These are phyloP conservation scores for Leccinum solheimii DNA, from an alignment of 1,284 basidiomycete species.

Conservation along the genomic window DNA sequence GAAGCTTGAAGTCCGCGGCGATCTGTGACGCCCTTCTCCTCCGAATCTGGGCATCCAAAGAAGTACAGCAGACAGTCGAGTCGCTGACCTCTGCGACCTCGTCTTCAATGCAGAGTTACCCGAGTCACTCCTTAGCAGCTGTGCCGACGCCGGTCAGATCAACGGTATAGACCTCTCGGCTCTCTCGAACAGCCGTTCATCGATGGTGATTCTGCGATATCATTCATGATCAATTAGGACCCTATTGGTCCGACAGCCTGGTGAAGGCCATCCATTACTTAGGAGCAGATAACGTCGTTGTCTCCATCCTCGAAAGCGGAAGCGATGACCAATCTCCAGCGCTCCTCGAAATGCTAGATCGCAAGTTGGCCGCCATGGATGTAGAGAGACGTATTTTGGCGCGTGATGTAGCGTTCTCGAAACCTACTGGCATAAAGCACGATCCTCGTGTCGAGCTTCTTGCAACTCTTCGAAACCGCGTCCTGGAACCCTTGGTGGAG, in stretches of 20 bases:
- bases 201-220: too few relatives aligned
- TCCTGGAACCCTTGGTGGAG: conserved; percentile 43
- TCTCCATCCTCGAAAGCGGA: conserved; percentile 57
- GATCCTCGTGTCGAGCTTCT: conserved; percentile 44
- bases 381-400: conserved; percentile 19
- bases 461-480: conserved; percentile 46
- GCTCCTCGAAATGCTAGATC: conserved; percentile 14
- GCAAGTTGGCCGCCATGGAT: conserved; percentile 11
- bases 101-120: too few relatives aligned
- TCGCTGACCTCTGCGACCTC: too few relatives aligned
- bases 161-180: too few relatives aligned
- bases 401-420: conserved; percentile 11
- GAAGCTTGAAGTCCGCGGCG: too few relatives aligned
- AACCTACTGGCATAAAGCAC: conserved; percentile 3
- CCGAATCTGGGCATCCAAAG: too few relatives aligned
- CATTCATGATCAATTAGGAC: conserved; percentile 4
- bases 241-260: conserved; percentile 43
- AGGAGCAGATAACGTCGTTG: conserved; percentile 50
- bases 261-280: conserved; percentile 42
- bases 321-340: conserved; percentile 40
- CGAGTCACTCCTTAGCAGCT: too few relatives aligned
- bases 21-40: too few relatives aligned
- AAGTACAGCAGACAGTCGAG: too few relatives aligned
- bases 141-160: too few relatives aligned
- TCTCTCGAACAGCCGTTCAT: too few relatives aligned